Evolutionary conservation across 345 rosid species (phyloP), one percentile per base, ranked within the genome.

Genomic region (Mangifera indica): DNA sequence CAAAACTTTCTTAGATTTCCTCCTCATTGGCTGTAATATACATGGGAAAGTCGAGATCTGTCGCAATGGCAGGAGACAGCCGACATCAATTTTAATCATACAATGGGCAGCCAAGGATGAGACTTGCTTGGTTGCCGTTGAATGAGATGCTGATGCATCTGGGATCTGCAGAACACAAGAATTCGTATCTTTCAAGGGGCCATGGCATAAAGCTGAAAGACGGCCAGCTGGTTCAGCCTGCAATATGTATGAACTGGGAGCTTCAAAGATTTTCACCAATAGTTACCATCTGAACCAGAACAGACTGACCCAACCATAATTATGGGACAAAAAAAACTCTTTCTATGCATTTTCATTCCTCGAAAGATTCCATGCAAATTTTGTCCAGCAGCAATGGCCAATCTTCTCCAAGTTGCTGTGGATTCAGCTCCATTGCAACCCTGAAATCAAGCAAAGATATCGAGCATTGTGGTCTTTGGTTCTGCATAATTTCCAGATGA

Each of bases 341-440:
- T 76, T 71, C 29, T 58, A 46, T 60, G 48, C 49, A 76, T 56
- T 59, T 75, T 86, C 79, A 88, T 79, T 87, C 85, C 79, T 84
- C 82, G 4, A 85, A 87, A 12, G 86, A 78, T 70, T 77, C 82
- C 85, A 86, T 79, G 42, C 85, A 83, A 71, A 91, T 87, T 78
- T 84, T 89, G 86, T 96, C 99, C 72, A 88, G 84, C 67, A 87
- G 83, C 83, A 87, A 77, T 1, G 97, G 91, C 99, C 98, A 95
- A 82, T 89, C 93, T 81, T 89, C 99, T 63, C 97, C 98, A 67
- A 95, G 91, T 76, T 89, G 96, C 80, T 85, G 91, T 4, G 96
- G 97, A 80, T 89, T 91, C 68, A 93, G 81, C 86, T 93, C 97
- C 98, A 91, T 89, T 3, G 99, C 97, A 75, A 89, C 93, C 83